Percentiles rank a stretch among this genome's conserved stretches.
phyloP scores from a whole-genome alignment of 2,329 filamentous ascomycete species.

The Dendryphion nanum region DNA sequence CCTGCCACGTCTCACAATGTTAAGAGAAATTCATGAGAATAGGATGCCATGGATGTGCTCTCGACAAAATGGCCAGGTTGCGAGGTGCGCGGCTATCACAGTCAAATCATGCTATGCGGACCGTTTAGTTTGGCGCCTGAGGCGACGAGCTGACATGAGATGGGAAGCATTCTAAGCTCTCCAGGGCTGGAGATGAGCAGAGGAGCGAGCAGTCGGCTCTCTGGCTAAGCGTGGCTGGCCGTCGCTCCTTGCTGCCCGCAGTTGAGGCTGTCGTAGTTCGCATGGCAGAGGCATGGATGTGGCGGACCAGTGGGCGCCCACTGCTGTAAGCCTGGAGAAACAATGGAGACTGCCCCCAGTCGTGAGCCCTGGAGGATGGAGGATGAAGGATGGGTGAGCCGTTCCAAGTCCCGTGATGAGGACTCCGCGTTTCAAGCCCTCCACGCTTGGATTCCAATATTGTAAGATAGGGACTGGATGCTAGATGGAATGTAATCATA shows the following conservation, averaged over 20 bases:
- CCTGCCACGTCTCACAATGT: slow-evolving; percentile 27
- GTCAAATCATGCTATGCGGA: slow-evolving; percentile 32
- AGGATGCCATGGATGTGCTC: slow-evolving; percentile 6
- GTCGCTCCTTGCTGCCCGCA: slow-evolving; percentile 4
- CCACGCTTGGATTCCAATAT: too few relatives aligned
- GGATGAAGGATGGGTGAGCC: background rate
- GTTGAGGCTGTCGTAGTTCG: slow-evolving; percentile 34
- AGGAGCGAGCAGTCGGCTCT: too few relatives aligned
- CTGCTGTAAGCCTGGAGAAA: background rate
- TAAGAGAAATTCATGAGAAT: too few relatives aligned
- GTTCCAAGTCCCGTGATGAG: too few relatives aligned
- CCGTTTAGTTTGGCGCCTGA: slow-evolving; percentile 34
- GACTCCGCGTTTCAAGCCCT: too few relatives aligned
- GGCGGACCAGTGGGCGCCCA: background rate
- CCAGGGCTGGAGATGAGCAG: too few relatives aligned
- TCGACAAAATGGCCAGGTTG: slow-evolving; percentile 10
- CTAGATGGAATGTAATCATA: too few relatives aligned
- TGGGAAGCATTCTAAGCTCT: slow-evolving; percentile 5
- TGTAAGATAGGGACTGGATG: too few relatives aligned
- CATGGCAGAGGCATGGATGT: slow-evolving; percentile 26
- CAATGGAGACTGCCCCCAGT: background rate
- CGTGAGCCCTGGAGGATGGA: background rate
- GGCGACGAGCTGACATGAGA: slow-evolving; percentile 21
- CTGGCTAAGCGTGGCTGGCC: slow-evolving; percentile 16
- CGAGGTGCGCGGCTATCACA: slow-evolving; percentile 16